These are phyloP conservation scores for Dittrichia graveolens DNA, from an alignment of 129 eudicot genomes.

Conservation along the genomic window DNA sequence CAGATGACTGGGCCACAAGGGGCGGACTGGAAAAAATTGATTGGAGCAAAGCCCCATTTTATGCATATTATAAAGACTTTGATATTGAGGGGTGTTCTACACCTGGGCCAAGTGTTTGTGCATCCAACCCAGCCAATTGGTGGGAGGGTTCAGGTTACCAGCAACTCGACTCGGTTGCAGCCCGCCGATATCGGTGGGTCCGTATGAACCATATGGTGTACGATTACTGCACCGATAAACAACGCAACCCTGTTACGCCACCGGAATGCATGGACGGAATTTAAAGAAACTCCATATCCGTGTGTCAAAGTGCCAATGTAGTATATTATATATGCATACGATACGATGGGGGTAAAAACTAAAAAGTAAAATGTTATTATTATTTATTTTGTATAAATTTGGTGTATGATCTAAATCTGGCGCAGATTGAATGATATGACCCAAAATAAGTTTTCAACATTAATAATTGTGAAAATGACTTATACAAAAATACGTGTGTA, in stretches of 20 bases:
- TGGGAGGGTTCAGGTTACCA: constrained; percentile 67
- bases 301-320: background rate
- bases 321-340: background rate
- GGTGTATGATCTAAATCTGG: background rate
- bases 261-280: constrained; percentile 63
- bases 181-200: constrained; percentile 60
- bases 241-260: constrained; percentile 53
- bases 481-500: background rate
- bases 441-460: constrained; percentile 2
- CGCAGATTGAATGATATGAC: background rate
- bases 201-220: constrained; percentile 65
- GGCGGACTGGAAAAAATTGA: constrained; percentile 85
- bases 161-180: constrained; percentile 48
- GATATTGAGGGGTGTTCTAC: constrained; percentile 70
- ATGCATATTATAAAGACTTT: constrained; percentile 79
- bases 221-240: constrained; percentile 70
- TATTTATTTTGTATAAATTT: background rate
- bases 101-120: constrained; percentile 63
- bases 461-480: constrained; percentile 1
- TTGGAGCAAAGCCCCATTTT: constrained; percentile 91
- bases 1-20: constrained; percentile 95
- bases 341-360: background rate
- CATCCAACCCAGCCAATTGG: constrained; percentile 50
- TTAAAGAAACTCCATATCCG: constrained; percentile 8
- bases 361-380: background rate